Percentiles rank a stretch among this genome's conserved stretches.
phyloP scores from a whole-genome alignment of 352 stramenopile genomes.

The Aphanomyces cochlioides region DNA sequence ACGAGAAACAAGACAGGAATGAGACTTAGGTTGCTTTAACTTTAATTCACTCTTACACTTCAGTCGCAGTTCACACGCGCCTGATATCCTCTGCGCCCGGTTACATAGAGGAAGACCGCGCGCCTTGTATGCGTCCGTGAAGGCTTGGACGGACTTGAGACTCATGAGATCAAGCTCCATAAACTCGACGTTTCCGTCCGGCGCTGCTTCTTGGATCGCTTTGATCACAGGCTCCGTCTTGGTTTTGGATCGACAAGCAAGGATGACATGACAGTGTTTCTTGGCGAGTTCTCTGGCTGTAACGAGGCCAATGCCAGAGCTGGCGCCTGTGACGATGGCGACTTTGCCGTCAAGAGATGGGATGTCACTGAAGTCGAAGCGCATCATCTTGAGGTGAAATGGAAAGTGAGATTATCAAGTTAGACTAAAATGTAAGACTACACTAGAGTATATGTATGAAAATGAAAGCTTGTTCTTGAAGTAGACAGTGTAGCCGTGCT shows the following conservation, averaged over 20 bases:
- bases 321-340: slow-evolving; percentile 42
- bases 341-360: slow-evolving; percentile 33
- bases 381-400: background rate
- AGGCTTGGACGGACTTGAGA: slow-evolving; percentile 42
- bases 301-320: slow-evolving; percentile 44
- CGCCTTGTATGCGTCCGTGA: slow-evolving; percentile 40
- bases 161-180: slow-evolving; percentile 46
- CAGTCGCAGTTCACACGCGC: too few relatives aligned
- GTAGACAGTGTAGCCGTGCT: too few relatives aligned
- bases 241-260: slow-evolving; percentile 39
- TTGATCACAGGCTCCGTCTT: slow-evolving; percentile 30
- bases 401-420: background rate
- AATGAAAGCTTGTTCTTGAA: too few relatives aligned
- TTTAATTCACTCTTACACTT: too few relatives aligned
- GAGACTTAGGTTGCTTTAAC: too few relatives aligned
- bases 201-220: slow-evolving; percentile 2
- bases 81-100: too few relatives aligned
- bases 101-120: slow-evolving; percentile 36
- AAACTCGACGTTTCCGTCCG: slow-evolving; percentile 36
- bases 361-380: slow-evolving; percentile 31
- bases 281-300: slow-evolving; percentile 38
- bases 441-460: too few relatives aligned
- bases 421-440: too few relatives aligned
- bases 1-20: too few relatives aligned
- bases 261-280: slow-evolving; percentile 39